phyloP scores from a whole-genome alignment of 108 stramenopile species.

The Cyclotella choctawhatcheeana region DNA sequence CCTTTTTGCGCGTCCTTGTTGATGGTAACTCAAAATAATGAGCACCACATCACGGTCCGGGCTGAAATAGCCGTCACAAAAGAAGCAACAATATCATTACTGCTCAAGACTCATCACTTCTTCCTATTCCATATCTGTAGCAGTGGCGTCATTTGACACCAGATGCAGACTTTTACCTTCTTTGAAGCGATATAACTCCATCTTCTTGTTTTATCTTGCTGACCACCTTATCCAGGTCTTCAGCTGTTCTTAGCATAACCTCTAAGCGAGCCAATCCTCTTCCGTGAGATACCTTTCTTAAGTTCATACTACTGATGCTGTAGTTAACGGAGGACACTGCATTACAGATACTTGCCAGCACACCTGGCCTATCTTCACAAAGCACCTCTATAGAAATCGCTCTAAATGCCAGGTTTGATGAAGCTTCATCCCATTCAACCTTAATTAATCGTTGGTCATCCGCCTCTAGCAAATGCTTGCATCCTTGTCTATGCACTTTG shows the following conservation, averaged over 20 bases:
- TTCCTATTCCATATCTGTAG: not conserved
- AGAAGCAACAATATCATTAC: too few species aligned
- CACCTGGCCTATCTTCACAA: slow-evolving; percentile 33
- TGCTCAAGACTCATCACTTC: too few species aligned
- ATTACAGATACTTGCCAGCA: slow-evolving; percentile 35
- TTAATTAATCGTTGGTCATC: slow-evolving; percentile 20
- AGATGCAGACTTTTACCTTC: not conserved
- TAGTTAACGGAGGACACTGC: slow-evolving; percentile 20
- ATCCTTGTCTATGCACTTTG: slow-evolving; percentile 36
- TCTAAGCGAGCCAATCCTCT: slow-evolving; percentile 39
- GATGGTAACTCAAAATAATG: too few species aligned
- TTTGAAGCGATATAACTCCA: slow-evolving; percentile 5
- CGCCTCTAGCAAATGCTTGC: slow-evolving; percentile 31
- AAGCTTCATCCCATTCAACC: slow-evolving; percentile 22
- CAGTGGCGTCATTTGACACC: not conserved
- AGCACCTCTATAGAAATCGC: slow-evolving; percentile 31
- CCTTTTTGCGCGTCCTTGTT: too few species aligned
- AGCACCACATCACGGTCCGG: too few species aligned
- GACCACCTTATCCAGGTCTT: slow-evolving; percentile 24
- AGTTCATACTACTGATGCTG: slow-evolving; percentile 32
- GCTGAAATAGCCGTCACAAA: too few species aligned
- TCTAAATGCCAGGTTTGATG: slow-evolving; percentile 6
- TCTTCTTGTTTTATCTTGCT: slow-evolving; percentile 12
- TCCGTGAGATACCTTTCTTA: slow-evolving; percentile 37
- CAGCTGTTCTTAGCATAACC: slow-evolving; percentile 31